Conservation (phyloP, 163 green algal species). For the Prototheca stagnorum region DNA sequence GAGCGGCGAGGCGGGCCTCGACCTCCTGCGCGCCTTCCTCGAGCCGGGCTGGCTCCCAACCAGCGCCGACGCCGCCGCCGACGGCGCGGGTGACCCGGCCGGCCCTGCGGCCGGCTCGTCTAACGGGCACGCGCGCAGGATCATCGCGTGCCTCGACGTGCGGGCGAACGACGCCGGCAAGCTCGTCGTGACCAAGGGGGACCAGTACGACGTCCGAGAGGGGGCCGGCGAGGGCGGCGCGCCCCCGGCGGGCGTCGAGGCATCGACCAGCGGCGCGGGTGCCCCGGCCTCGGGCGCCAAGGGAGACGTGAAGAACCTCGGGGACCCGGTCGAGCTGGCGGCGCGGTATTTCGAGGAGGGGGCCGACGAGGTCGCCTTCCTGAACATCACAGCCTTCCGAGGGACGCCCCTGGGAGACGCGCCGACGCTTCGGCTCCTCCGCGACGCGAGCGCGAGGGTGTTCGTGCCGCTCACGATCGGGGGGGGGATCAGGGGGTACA, state of each 20-base stretch:
- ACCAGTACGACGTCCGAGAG: constrained; percentile 97
- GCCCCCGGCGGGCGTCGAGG: background rate
- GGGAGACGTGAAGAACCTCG: constrained; percentile 81
- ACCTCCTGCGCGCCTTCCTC: constrained; percentile 66
- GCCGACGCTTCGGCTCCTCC: constrained; percentile 89
- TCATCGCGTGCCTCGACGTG: constrained; percentile 97
- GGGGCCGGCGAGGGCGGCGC: too few relatives aligned
- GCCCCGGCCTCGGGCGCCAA: too few relatives aligned
- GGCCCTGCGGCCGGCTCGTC: too few relatives aligned
- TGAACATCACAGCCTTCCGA: constrained; percentile 96
- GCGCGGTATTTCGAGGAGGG: constrained; percentile 85
- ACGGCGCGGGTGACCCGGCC: too few relatives aligned
- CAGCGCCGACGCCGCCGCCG: background rate
- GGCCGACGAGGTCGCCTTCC: constrained; percentile 95
- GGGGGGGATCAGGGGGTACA: constrained; percentile 90
- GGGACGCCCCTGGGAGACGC: constrained; percentile 83
- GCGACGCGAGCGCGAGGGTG: constrained; percentile 68
- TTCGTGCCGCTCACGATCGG: constrained; percentile 99
- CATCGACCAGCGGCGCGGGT: background rate
- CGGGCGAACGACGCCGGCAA: constrained; percentile 84
- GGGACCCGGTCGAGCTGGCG: constrained; percentile 85
- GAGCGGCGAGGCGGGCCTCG: constrained; percentile 60
- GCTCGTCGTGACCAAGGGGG: constrained; percentile 92
- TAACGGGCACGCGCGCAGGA: constrained; percentile 68
- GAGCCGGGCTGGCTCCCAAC: constrained; percentile 26